A percentile compares a stretch with the other conserved stretches of the same genome.
Evolutionary conservation across 208 protist species (phyloP).

Genomic region (Leishmania braziliensis): DNA sequence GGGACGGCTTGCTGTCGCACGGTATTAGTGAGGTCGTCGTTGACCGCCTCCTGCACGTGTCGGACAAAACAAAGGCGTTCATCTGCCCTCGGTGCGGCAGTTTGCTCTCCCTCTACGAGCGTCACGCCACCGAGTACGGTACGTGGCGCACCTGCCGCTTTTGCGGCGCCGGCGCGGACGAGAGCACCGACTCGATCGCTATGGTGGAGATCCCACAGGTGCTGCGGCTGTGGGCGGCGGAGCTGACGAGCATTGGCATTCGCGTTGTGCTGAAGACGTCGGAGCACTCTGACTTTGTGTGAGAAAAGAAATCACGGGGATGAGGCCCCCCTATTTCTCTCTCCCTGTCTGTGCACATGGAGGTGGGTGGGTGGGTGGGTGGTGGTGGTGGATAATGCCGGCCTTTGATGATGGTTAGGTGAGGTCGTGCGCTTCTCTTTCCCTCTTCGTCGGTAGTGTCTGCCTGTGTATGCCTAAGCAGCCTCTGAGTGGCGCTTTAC

Average conservation of each 20-base stretch:
- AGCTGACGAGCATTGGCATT: slow-evolving; percentile 90
- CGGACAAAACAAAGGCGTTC: slow-evolving; percentile 89
- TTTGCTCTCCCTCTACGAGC: slow-evolving; percentile 88
- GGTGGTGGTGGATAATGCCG: too few relatives aligned
- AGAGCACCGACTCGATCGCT: slow-evolving; percentile 79
- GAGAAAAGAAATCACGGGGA: neutral
- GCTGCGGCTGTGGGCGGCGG: slow-evolving; percentile 85
- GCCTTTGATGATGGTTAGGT: neutral
- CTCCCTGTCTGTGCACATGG: neutral
- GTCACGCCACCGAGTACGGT: slow-evolving; percentile 78
- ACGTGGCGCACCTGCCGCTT: slow-evolving; percentile 90
- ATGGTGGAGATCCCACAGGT: slow-evolving; percentile 93
- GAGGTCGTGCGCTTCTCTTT: neutral
- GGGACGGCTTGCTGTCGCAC: slow-evolving; percentile 99
- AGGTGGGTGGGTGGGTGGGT: neutral
- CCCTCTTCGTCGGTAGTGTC: neutral
- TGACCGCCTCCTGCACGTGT: slow-evolving; percentile 97
- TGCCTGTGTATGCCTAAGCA: neutral
- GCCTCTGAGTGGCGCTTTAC: neutral
- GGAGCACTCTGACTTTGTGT: slow-evolving; percentile 34
- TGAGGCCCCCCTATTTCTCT: neutral
- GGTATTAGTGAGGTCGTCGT: slow-evolving; percentile 98
- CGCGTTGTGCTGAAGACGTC: slow-evolving; percentile 81
- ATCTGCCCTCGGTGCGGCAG: slow-evolving; percentile 81
- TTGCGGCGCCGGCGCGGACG: slow-evolving; percentile 80